phyloP scores from a whole-genome alignment of 257 asterid genomes.

The Jasminum sambac region DNA sequence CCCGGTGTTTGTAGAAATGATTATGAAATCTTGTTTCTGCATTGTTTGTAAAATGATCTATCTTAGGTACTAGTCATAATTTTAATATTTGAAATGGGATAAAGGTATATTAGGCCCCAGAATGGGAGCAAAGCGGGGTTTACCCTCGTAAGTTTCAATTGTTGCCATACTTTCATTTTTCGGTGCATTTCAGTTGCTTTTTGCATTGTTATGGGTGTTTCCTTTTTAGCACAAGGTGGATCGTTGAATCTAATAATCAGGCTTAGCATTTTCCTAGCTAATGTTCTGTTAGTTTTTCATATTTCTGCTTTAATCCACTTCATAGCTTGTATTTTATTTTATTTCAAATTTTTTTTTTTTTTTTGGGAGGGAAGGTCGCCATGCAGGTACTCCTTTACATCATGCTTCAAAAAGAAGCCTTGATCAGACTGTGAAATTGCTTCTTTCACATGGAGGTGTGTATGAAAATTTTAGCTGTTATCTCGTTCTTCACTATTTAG shows the following conservation, averaged over 20 bases:
- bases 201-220: not conserved
- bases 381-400: constrained; percentile 94
- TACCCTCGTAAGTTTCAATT: not conserved
- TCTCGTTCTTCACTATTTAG: not conserved
- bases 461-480: not conserved
- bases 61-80: not conserved
- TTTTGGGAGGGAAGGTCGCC: constrained; percentile 50
- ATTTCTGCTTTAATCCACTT: constrained; percentile 18
- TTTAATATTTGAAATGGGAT: not conserved
- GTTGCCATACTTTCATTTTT: not conserved
- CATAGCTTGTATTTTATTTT: not conserved
- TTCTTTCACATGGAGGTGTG: constrained; percentile 88
- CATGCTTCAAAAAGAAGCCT: constrained; percentile 98
- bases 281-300: not conserved
- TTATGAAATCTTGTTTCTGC: not conserved
- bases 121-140: not conserved
- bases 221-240: not conserved
- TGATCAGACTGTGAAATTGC: constrained; percentile 82
- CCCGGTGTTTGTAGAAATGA: not conserved
- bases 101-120: not conserved
- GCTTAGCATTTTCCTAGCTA: not conserved
- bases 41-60: not conserved
- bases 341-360: too few species aligned
- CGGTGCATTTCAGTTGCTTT: not conserved
- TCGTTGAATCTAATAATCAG: not conserved